Base-by-base conservation (phyloP, 495 filamentous ascomycete species). In the Penicillium silybi region DNA sequence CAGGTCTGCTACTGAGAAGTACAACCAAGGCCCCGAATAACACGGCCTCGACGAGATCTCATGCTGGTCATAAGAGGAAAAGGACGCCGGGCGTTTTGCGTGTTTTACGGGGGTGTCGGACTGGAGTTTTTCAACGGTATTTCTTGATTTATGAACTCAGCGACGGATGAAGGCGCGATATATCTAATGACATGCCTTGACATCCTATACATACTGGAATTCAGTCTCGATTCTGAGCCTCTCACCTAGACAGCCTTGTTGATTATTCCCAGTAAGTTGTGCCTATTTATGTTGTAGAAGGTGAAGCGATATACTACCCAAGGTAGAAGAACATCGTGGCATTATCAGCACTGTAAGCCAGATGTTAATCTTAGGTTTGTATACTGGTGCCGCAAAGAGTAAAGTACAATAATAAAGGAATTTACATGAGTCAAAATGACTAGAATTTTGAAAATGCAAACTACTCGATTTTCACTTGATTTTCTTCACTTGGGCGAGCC, bases 1-100 rank as follows among this genome's bases (percentile, higher is more conserved):
- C 67, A 82, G 85, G 27, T 85, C 82, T 23, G 95, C 93, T 23
- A 85, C 80, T 0, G 83, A 85, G 48, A 89, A 89, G 62, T 89
- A 86, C 68, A 82, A 88, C 51, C 68, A 70, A 38, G 80, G 56
- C 9, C 66, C 76, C 20, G 74, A 76, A 51, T 73, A 60, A 62
- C 34, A 23, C 22, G 27, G 29, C 20, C 25, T 43, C 19, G 37
- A 26, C 13, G 37, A 13, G 39, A 53, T 62, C 63, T 72, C 64
- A 53, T 72, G 67, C 67, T 68, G 67, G 67, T 52, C 68, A 73
- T 73, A 64, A 64, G 64, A 67, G 63, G 43, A 59, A 57, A 67
- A 54, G 41, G 56, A 53, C 34, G 35, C 29, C 38, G 51, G 62
- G 62, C 59, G 62, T 65, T 63, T 52, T 50, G 37, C 18, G 37